Evolutionary conservation across 2,329 filamentous ascomycete genomes (phyloP).

Genomic region (Capronia americana): DNA sequence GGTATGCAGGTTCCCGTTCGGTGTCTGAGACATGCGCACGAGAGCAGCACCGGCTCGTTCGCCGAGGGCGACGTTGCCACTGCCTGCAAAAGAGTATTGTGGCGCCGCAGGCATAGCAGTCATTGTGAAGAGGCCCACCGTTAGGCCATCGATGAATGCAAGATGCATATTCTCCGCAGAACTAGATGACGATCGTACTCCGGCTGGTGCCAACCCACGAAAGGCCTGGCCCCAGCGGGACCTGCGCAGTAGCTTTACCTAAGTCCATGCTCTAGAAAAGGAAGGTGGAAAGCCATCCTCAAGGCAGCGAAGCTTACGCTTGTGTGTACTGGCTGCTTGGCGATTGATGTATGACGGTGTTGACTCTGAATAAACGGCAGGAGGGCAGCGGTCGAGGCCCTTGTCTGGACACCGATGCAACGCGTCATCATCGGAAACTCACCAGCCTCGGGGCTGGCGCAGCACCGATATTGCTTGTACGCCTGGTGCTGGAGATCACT

Average conservation of each 20-base stretch:
- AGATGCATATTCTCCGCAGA: slow-evolving; percentile 1
- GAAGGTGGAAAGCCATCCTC: not conserved
- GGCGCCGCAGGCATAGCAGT: not conserved
- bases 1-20: not conserved
- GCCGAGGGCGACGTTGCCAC: not conserved
- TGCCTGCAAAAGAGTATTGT: not conserved
- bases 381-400: not conserved
- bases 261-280: not conserved
- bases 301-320: not conserved
- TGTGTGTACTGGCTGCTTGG: not conserved
- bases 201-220: not conserved
- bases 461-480: not conserved
- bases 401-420: not conserved
- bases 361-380: slow-evolving; percentile 4
- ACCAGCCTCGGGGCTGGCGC: not conserved
- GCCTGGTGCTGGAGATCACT: not conserved
- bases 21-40: not conserved
- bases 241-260: not conserved
- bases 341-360: slow-evolving; percentile 13
- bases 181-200: not conserved
- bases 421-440: not conserved
- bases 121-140: not conserved
- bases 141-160: not conserved
- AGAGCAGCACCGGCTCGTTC: not conserved
- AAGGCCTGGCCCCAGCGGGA: not conserved